phyloP scores from a whole-genome alignment of 257 asterid genomes.

The Paraleonurus japonicus region DNA sequence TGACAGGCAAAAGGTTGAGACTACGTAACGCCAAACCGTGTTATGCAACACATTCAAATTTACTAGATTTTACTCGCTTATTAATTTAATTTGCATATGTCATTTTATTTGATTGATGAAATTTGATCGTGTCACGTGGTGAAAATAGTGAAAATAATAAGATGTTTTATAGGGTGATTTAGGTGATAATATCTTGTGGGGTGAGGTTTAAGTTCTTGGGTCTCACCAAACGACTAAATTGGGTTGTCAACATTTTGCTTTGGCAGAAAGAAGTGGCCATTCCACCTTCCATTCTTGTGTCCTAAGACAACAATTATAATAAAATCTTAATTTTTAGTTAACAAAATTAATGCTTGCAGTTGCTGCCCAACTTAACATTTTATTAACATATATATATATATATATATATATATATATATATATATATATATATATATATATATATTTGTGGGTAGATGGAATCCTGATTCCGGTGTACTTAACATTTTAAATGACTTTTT shows the following conservation, averaged over 20 bases:
- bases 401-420: too few relatives aligned
- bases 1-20: too few relatives aligned
- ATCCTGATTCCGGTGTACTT: too few relatives aligned
- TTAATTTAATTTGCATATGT: too few relatives aligned
- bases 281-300: conserved; percentile 58
- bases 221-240: conserved; percentile 50
- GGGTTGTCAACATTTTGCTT: conserved; percentile 38
- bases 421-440: too few relatives aligned
- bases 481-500: too few relatives aligned
- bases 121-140: neutral
- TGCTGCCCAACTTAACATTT: neutral
- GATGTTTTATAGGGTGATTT: neutral
- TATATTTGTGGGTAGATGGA: too few relatives aligned
- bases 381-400: too few relatives aligned
- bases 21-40: too few relatives aligned
- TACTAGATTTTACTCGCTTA: too few relatives aligned
- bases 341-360: neutral
- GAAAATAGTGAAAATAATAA: neutral
- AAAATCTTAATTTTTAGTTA: conserved; percentile 2
- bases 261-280: conserved; percentile 39
- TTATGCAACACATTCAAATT: too few relatives aligned
- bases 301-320: conserved; percentile 32
- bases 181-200: conserved; percentile 16
- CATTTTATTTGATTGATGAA: too few relatives aligned
- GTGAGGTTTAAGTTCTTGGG: conserved; percentile 36